phyloP scores from a whole-genome alignment of 1,284 basidiomycete species.

The Gastroboletus turbinatus region DNA sequence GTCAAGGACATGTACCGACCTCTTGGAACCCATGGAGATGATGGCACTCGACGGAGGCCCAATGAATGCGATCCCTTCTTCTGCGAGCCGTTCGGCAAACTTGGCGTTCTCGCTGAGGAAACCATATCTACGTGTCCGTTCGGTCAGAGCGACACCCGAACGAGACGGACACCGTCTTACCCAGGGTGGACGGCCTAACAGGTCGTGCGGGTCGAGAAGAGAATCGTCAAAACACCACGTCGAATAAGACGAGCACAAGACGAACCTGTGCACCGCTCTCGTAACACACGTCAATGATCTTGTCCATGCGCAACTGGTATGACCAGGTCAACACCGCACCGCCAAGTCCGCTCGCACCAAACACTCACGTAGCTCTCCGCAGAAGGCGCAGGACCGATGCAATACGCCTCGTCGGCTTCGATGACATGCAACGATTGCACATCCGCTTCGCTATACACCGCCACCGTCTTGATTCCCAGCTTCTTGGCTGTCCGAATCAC shows the following conservation, averaged over 20 bases:
- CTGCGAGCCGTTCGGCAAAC: slow-evolving; percentile 84
- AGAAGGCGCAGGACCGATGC: slow-evolving; percentile 88
- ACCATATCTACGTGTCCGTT: slow-evolving; percentile 61
- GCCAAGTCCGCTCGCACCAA: not conserved
- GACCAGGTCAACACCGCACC: slow-evolving; percentile 2
- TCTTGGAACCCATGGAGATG: slow-evolving; percentile 91
- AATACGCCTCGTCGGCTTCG: slow-evolving; percentile 93
- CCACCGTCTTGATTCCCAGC: slow-evolving; percentile 86
- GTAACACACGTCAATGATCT: slow-evolving; percentile 81
- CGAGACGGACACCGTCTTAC: slow-evolving; percentile 35
- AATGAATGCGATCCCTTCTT: slow-evolving; percentile 92
- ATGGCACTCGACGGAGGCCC: slow-evolving; percentile 94
- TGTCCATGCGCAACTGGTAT: slow-evolving; percentile 78
- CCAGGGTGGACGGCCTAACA: slow-evolving; percentile 79
- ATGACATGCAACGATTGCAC: slow-evolving; percentile 75
- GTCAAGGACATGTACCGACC: slow-evolving; percentile 35
- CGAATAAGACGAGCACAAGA: not conserved
- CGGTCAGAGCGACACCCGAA: not conserved
- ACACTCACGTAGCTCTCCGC: slow-evolving; percentile 82
- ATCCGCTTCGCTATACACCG: slow-evolving; percentile 88
- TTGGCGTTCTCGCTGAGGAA: slow-evolving; percentile 92
- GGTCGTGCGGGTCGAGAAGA: not conserved
- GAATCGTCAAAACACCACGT: slow-evolving; percentile 4
- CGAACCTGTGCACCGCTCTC: slow-evolving; percentile 82
- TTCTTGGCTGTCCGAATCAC: slow-evolving; percentile 89